phyloP scores from a whole-genome alignment of 148 eudicot species.

The Nyssa sinensis region DNA sequence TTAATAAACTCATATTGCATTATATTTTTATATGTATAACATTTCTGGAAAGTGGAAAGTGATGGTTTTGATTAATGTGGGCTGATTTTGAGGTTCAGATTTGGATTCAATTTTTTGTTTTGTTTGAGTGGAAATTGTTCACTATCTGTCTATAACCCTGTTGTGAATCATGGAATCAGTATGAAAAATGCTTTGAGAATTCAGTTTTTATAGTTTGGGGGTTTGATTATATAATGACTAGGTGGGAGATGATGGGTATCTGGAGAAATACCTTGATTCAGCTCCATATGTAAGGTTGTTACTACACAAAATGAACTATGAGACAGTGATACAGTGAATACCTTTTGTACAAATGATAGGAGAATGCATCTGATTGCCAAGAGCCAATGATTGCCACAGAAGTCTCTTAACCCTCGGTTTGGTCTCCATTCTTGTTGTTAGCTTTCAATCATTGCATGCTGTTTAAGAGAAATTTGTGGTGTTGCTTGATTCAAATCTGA shows the following conservation, averaged over 20 bases:
- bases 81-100: too few species aligned
- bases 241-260: not conserved
- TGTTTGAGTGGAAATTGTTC: not conserved
- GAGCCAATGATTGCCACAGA: not conserved
- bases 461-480: not conserved
- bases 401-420: not conserved
- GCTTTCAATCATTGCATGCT: not conserved
- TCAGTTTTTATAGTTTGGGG: not conserved
- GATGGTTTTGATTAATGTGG: too few species aligned
- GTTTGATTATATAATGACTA: not conserved
- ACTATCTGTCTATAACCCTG: not conserved
- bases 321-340: not conserved
- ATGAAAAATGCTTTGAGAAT: not conserved
- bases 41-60: not conserved
- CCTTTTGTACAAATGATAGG: not conserved
- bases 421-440: not conserved
- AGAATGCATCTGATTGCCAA: not conserved
- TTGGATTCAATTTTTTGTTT: not conserved
- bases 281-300: not conserved
- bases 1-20: not conserved
- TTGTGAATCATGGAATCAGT: not conserved
- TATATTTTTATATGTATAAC: not conserved
- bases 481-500: not conserved
- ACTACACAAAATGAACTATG: not conserved
- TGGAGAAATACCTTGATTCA: not conserved